A percentile compares a stretch with the other conserved stretches of the same genome.
These are phyloP conservation scores for Irpex rosettiformis DNA, from an alignment of 1,284 basidiomycete species.

Conservation along the genomic window DNA sequence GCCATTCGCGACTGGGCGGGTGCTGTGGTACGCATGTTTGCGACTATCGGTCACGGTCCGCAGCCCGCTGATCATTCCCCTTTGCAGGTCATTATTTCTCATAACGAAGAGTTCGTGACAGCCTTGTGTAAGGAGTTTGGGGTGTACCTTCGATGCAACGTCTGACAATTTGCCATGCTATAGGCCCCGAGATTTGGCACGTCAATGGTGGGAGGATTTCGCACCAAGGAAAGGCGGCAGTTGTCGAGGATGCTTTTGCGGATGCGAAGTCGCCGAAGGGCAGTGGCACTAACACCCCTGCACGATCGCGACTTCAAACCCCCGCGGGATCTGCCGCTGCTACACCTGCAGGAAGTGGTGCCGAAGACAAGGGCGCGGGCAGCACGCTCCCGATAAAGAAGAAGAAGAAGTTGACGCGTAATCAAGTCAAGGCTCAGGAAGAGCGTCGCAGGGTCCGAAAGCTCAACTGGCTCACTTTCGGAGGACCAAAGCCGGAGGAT, in stretches of 20 bases:
- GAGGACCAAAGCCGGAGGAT: slow-evolving; percentile 78
- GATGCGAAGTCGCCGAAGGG: slow-evolving; percentile 64
- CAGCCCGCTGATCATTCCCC: slow-evolving; percentile 19
- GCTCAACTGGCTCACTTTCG: slow-evolving; percentile 80
- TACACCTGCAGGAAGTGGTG: slow-evolving; percentile 72
- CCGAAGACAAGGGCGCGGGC: slow-evolving; percentile 48
- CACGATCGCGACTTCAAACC: slow-evolving; percentile 57
- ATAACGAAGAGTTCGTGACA: slow-evolving; percentile 90
- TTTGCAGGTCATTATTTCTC: slow-evolving; percentile 87
- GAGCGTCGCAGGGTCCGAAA: slow-evolving; percentile 79
- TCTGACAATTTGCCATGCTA: slow-evolving; percentile 3
- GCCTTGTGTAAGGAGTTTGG: slow-evolving; percentile 69
- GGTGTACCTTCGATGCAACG: slow-evolving; percentile 6
- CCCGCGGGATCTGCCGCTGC: slow-evolving; percentile 59
- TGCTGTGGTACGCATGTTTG: slow-evolving; percentile 67
- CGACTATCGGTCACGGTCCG: slow-evolving; percentile 16
- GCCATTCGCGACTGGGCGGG: slow-evolving; percentile 97
- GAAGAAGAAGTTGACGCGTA: slow-evolving; percentile 91
- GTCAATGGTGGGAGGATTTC: slow-evolving; percentile 78
- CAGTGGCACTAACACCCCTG: slow-evolving; percentile 68
- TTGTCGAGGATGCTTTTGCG: slow-evolving; percentile 76
- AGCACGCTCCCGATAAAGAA: slow-evolving; percentile 54
- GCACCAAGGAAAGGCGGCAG: slow-evolving; percentile 82
- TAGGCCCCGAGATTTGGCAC: slow-evolving; percentile 82
- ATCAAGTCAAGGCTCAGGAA: slow-evolving; percentile 86